Conservation (phyloP, 371 early-diverging fungal genomes). For the Mycotypha africana region DNA sequence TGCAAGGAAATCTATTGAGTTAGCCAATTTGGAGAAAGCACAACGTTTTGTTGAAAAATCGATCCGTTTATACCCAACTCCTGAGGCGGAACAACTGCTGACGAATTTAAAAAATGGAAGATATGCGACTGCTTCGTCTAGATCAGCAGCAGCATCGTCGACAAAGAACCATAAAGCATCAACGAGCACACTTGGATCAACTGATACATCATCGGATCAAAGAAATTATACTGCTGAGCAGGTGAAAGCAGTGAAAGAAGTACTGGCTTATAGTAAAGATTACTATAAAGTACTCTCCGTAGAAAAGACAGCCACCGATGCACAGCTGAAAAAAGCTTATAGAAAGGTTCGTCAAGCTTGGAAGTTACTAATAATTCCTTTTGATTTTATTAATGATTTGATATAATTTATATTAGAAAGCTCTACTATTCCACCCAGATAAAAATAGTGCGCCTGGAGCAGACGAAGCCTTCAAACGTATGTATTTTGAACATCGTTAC, state of each 20-base stretch:
- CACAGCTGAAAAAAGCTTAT: slow-evolving; percentile 95
- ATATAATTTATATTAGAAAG: slow-evolving; percentile 55
- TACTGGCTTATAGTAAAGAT: slow-evolving; percentile 69
- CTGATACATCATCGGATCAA: slow-evolving; percentile 7
- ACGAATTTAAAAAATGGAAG: slow-evolving; percentile 30
- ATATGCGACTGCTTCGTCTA: slow-evolving; percentile 2
- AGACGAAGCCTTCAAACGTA: slow-evolving; percentile 94
- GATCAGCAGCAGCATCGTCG: slow-evolving; percentile 2
- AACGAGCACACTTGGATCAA: no score
- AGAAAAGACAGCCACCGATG: slow-evolving; percentile 72
- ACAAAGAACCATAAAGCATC: no score
- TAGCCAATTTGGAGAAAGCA: slow-evolving; percentile 65
- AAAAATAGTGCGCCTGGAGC: slow-evolving; percentile 96
- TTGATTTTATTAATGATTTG: background rate
- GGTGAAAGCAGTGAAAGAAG: slow-evolving; percentile 69
- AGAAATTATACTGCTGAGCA: slow-evolving; percentile 80
- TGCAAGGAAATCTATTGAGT: slow-evolving; percentile 60
- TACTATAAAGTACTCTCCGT: slow-evolving; percentile 90
- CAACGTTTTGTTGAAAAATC: slow-evolving; percentile 82
- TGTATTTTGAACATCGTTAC: no score
- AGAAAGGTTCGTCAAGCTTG: slow-evolving; percentile 64
- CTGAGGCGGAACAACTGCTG: slow-evolving; percentile 58
- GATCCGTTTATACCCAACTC: slow-evolving; percentile 70
- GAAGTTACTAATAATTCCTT: background rate
- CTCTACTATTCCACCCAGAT: slow-evolving; percentile 97